Base-by-base conservation (phyloP, 2,329 filamentous ascomycete genomes). In the Raffaelea arxii region DNA sequence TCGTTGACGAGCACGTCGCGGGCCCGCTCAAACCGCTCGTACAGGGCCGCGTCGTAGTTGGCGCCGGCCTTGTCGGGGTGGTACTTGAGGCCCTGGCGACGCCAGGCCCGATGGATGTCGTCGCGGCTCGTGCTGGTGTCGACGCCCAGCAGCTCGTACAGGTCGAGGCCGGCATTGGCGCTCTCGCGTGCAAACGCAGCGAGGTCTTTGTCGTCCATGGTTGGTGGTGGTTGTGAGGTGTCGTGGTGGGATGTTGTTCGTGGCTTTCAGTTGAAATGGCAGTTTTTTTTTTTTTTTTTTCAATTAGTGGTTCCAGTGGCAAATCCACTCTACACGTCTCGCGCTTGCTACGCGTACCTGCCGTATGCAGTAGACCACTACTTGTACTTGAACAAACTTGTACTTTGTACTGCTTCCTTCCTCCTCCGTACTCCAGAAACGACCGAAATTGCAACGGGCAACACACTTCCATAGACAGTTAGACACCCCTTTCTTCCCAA, bases 31-130 rank as follows among this genome's bases (percentile, higher is more conserved):
- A 94, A 80, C 1, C 85, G 72, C 63, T 95, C 86, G 70, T 94
- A 97, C 58, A 85, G 86, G 47, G 82, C 81, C 40, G 86, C 74
- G 54, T 92, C 87, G 56, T 84, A 87, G 32, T 74, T 69, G 44
- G 77, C 79, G 52, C 82, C 78, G 46, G 90, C 82, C 67, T 96
- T 95, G 73, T 97, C 91, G 1, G 91, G 91, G 63, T 97, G 91
- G 69, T 90, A 88, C 59, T 87, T 88, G n/a, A 95, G 72, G 2
- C 60, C 60, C 4, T 88, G 88, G 25, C 83, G 82, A 57, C 88
- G 80, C 72, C 91, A 96, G 39, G 87, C 88, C 54, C 84, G 81
- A 53, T 86, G 82, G 57, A 94, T 83, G 51, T 89, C 84, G n/a
- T 78, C 68, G 47, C 84, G 82, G 19, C 74, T 67, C 1, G 82